Evolutionary conservation across 176 grass and related monocot species (phyloP), one percentile per base, ranked within the genome.

Genomic region (Oryza meyeriana): DNA sequence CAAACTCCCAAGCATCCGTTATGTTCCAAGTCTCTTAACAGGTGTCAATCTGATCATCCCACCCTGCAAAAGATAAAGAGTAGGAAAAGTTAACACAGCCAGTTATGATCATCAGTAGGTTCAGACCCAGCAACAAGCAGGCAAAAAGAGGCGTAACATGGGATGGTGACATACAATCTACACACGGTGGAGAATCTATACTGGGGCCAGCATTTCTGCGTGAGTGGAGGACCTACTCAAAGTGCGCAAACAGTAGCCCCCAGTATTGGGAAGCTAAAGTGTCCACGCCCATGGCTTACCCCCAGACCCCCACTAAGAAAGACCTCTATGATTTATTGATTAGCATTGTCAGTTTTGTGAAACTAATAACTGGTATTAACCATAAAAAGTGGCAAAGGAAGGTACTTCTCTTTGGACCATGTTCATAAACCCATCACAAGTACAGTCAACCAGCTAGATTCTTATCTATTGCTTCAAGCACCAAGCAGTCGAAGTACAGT

Each of bases 21-120:
- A 25, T 34, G 59, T 61, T 78, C 65, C 78, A 47, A 68, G 27
- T 50, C 70, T 35, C 22, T 40, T 16, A 39, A 3, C 14, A 22
- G 27, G 33, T 30, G 14, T 32, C 52, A 32, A 74, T 41, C 17
- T 42, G 9, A 68, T 52, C 48, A 52, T 52, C 6, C 8, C 48
- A 52, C 32, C 57, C 87, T 85, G 77, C 64, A 81, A 66, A 18
- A n/a, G 48, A 36, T 12, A 50, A 20, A 22, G 63, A 35, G 8
- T 13, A 45, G 8, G 8, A 64, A 83, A n/a, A 27, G 36, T 39
- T 57, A 65, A 58, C 57, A 4, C 9, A 67, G 7, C 6, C 16
- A 16, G 28, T 45, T 33, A 28, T 52, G 31, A 29, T 6, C 64
- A 50, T 64, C 32, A 71, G 28, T 65, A 47, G 28, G 8, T 27